Evolutionary conservation across 2,329 filamentous ascomycete genomes (phyloP).

Genomic region (Magnaporthales sp.): DNA sequence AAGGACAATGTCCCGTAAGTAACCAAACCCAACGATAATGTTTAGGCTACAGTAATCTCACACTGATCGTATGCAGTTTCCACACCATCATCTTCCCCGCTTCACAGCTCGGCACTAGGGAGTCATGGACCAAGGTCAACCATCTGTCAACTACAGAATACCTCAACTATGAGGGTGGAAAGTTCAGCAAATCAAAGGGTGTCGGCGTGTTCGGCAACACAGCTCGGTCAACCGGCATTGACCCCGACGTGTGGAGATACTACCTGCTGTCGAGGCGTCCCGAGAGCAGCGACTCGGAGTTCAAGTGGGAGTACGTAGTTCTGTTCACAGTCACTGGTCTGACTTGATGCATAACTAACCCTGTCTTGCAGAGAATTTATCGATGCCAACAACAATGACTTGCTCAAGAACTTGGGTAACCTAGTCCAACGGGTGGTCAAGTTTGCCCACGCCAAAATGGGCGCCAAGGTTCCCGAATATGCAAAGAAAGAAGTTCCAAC

Average conservation of each 20-base stretch:
- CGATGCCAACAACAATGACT: conserved; percentile 62
- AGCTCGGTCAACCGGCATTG: conserved; percentile 76
- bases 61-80: conserved; percentile 45
- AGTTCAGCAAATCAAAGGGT: conserved; percentile 86
- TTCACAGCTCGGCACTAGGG: conserved; percentile 72
- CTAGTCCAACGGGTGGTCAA: conserved; percentile 54
- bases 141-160: conserved; percentile 71
- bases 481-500: background rate
- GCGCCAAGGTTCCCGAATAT: conserved; percentile 45
- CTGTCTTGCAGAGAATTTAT: conserved; percentile 7
- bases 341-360: background rate
- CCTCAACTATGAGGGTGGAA: conserved; percentile 79
- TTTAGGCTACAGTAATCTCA: background rate
- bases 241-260: conserved; percentile 86
- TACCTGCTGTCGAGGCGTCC: conserved; percentile 81
- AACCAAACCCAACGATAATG: background rate
- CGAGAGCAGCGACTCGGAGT: conserved; percentile 79
- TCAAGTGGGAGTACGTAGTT: conserved; percentile 57
- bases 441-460: conserved; percentile 65
- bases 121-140: conserved; percentile 85
- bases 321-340: background rate
- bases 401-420: conserved; percentile 52
- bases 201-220: conserved; percentile 89
- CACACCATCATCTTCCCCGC: conserved; percentile 89
- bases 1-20: conserved; percentile 62